Evolutionary conservation across 495 filamentous ascomycete species (phyloP).

Genomic region (Corynascus novoguineensis): DNA sequence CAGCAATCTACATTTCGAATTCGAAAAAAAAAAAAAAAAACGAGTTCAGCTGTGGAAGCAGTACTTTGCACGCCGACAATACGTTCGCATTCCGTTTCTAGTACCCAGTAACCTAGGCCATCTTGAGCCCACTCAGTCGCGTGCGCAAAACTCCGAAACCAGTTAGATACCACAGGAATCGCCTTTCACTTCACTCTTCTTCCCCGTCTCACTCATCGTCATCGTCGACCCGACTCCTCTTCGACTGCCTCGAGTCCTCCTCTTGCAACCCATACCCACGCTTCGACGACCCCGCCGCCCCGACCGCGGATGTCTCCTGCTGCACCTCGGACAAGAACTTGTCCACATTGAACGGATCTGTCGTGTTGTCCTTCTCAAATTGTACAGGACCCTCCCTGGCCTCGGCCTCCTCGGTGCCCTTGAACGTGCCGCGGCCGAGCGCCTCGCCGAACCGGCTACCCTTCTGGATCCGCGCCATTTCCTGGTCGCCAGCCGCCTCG

Average conservation of each 20-base stretch:
- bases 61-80: too few species aligned
- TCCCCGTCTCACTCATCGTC: constrained; percentile 44
- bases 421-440: constrained; percentile 85
- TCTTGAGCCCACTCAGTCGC: too few species aligned
- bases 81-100: too few species aligned
- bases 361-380: constrained; percentile 88
- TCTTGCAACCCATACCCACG: constrained; percentile 86
- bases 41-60: too few species aligned
- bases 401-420: constrained; percentile 83
- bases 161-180: neutral
- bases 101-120: too few species aligned
- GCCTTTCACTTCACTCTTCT: neutral
- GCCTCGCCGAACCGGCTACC: constrained; percentile 73
- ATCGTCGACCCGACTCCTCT: constrained; percentile 75
- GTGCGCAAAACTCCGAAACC: too few species aligned
- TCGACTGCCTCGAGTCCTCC: constrained; percentile 59
- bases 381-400: constrained; percentile 87
- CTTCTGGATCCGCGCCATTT: constrained; percentile 84
- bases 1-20: too few species aligned
- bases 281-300: constrained; percentile 44
- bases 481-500: constrained; percentile 70
- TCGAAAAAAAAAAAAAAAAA: too few species aligned
- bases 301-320: constrained; percentile 36
- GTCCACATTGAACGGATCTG: constrained; percentile 88
- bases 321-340: constrained; percentile 80